Evolutionary conservation across 768 basidiomycete genomes (phyloP).

Genomic region (Tricholoma saponaceum): DNA sequence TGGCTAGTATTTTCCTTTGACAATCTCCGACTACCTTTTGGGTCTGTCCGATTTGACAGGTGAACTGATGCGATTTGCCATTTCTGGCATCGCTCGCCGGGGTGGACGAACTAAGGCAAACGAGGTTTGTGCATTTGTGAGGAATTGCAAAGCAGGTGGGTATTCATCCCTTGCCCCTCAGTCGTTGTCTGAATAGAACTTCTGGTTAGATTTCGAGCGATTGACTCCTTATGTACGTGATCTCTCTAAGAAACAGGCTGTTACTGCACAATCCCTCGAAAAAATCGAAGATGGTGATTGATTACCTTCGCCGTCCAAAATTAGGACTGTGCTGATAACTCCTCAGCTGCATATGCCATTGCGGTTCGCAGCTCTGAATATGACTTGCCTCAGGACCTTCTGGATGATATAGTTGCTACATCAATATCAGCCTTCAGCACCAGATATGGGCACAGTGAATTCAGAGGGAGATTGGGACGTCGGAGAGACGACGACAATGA

Average conservation of each 20-base stretch:
- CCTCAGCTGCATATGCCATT: slow-evolving; percentile 66
- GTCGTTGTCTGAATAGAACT: slow-evolving; percentile 1
- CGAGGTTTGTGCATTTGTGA: slow-evolving; percentile 66
- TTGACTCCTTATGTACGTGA: slow-evolving; percentile 68
- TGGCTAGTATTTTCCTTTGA: slow-evolving; percentile 68
- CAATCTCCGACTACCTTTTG: slow-evolving; percentile 82
- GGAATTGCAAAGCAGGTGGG: slow-evolving; percentile 68
- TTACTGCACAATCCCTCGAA: slow-evolving; percentile 82
- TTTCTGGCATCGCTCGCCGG: slow-evolving; percentile 69
- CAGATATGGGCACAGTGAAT: slow-evolving; percentile 1
- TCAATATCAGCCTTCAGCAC: slow-evolving; percentile 32
- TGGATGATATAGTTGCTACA: slow-evolving; percentile 64
- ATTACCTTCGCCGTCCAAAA: neutral
- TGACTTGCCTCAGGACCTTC: slow-evolving; percentile 59
- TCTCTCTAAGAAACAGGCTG: slow-evolving; percentile 81
- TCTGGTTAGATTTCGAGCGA: slow-evolving; percentile 65
- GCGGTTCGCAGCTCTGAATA: slow-evolving; percentile 71
- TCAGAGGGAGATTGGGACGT: slow-evolving; percentile 4
- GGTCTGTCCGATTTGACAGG: slow-evolving; percentile 94
- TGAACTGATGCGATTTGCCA: slow-evolving; percentile 94
- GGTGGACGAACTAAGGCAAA: slow-evolving; percentile 62
- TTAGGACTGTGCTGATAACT: slow-evolving; percentile 5
- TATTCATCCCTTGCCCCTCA: neutral
- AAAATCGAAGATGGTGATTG: slow-evolving; percentile 90
- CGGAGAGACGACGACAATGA: slow-evolving; percentile 17